phyloP scores from a whole-genome alignment of 768 basidiomycete species.

The Gloeopeniophorella convolvens region DNA sequence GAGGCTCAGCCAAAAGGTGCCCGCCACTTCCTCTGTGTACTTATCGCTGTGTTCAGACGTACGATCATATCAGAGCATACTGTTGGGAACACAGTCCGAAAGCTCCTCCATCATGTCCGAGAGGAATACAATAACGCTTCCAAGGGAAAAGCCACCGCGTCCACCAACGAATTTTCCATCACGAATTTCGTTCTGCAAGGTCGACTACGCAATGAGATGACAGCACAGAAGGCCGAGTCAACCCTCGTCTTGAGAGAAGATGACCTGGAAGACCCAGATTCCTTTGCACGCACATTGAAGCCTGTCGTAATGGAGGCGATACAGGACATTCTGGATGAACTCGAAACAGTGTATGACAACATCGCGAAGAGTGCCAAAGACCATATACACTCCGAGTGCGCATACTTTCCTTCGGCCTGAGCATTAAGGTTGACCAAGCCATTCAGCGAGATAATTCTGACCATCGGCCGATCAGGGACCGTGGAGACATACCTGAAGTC shows the following conservation, averaged over 20 bases:
- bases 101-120: conserved; percentile 86
- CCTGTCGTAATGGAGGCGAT: conserved; percentile 96
- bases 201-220: conserved; percentile 49
- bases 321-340: conserved; percentile 90
- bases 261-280: conserved; percentile 70
- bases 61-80: conserved; percentile 63
- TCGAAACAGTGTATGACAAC: conserved; percentile 93
- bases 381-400: conserved; percentile 97
- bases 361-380: conserved; percentile 92
- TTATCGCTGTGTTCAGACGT: conserved; percentile 8
- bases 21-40: conserved; percentile 3
- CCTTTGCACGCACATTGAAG: conserved; percentile 72
- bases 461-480: conserved; percentile 89
- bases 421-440: not conserved
- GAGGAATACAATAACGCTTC: conserved; percentile 90
- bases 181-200: conserved; percentile 79
- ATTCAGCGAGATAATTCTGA: conserved; percentile 85
- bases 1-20: conserved; percentile 95
- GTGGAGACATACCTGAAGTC: conserved; percentile 92
- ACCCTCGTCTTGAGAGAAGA: conserved; percentile 58
- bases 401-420: conserved; percentile 5
- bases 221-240: conserved; percentile 41
- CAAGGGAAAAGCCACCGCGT: conserved; percentile 35
- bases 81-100: conserved; percentile 90
- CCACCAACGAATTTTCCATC: conserved; percentile 54